phyloP scores from a whole-genome alignment of 78 protist species.

The Dictyostelium firmibasis region DNA sequence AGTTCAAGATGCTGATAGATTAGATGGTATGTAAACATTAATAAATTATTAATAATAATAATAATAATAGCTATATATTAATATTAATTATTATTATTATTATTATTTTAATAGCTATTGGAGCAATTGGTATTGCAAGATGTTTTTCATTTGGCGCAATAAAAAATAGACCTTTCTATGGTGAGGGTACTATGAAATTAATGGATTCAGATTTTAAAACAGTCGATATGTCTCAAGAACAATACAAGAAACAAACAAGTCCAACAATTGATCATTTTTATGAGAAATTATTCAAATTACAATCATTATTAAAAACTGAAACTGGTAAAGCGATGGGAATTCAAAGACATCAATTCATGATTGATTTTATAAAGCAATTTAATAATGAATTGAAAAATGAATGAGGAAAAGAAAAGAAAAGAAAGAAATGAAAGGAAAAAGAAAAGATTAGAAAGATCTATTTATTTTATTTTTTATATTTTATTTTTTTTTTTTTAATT shows the following conservation, averaged over 20 bases:
- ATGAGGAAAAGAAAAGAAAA: not conserved
- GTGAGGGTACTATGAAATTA: not conserved
- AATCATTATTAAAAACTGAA: slow-evolving; percentile 78
- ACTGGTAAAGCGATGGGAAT: slow-evolving; percentile 80
- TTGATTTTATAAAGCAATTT: slow-evolving; percentile 68
- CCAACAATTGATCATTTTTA: slow-evolving; percentile 85
- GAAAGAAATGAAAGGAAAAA: not conserved
- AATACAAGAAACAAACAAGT: slow-evolving; percentile 20
- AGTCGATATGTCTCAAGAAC: slow-evolving; percentile 43
- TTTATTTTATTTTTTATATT: not conserved
- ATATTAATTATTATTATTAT: not conserved
- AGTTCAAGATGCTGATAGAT: slow-evolving; percentile 89
- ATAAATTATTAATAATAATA: not conserved
- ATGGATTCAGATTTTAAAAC: not conserved
- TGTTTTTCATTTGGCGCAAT: slow-evolving; percentile 53
- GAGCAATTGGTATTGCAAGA: slow-evolving; percentile 79
- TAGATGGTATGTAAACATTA: slow-evolving; percentile 67
- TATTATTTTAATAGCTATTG: slow-evolving; percentile 69
- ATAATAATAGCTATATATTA: not conserved
- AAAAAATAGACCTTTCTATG: slow-evolving; percentile 35
- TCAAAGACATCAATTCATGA: slow-evolving; percentile 78
- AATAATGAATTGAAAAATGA: slow-evolving; percentile 25
- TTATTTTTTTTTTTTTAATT: not conserved
- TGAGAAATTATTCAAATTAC: slow-evolving; percentile 84
- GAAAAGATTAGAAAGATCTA: not conserved